phyloP scores from a whole-genome alignment of 805 yeast genomes.

The Maudiozyma bulderi region DNA sequence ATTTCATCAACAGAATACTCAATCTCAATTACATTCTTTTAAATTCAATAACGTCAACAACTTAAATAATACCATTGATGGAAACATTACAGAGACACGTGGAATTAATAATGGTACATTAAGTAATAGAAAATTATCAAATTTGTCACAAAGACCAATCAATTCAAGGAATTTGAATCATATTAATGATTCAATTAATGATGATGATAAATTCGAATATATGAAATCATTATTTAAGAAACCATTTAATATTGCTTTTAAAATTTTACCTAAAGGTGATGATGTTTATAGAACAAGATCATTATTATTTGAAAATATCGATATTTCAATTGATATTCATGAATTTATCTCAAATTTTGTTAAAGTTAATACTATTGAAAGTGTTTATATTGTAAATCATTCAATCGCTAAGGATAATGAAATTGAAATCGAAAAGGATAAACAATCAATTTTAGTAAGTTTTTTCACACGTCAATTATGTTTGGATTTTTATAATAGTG shows the following conservation, averaged over 20 bases:
- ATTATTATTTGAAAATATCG: conserved; percentile 21
- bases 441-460: conserved; percentile 20
- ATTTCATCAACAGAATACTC: not conserved
- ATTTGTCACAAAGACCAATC: not conserved
- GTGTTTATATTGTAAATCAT: conserved; percentile 32
- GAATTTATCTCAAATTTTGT: conserved; percentile 33
- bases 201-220: not conserved
- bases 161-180: not conserved
- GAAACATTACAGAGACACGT: not conserved
- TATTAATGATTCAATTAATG: not conserved
- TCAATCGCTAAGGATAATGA: conserved; percentile 21
- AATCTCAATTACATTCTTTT: not conserved
- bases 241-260: conserved; percentile 18
- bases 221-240: conserved; percentile 7
- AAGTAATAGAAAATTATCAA: not conserved
- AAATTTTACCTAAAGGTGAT: conserved; percentile 23
- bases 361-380: conserved; percentile 55
- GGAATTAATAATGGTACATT: not conserved
- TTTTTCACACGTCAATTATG: conserved; percentile 29
- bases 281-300: conserved; percentile 28
- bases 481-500: conserved; percentile 30
- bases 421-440: conserved; percentile 30
- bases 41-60: not conserved
- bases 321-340: conserved; percentile 14
- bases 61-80: not conserved